phyloP scores from a whole-genome alignment of 139 green algal species.

The Raphidocelis subcapitata region DNA sequence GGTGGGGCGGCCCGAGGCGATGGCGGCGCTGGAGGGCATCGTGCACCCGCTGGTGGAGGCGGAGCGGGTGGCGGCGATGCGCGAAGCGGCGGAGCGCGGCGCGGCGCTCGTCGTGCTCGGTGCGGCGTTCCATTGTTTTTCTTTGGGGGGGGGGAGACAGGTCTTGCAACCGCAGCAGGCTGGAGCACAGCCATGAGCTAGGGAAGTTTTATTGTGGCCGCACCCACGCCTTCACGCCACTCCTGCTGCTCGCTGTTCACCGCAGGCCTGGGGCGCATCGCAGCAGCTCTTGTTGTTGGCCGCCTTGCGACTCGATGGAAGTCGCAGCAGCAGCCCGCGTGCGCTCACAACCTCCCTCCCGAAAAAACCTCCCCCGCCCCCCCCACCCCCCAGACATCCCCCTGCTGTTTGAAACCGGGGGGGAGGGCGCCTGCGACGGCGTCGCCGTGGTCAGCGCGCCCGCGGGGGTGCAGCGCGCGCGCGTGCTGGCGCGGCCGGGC shows the following conservation, averaged over 20 bases:
- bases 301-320: too few relatives aligned
- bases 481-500: constrained; percentile 73
- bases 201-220: too few relatives aligned
- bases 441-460: constrained; percentile 71
- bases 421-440: constrained; percentile 50
- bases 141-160: too few relatives aligned
- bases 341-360: background rate
- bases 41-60: constrained; percentile 81
- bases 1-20: constrained; percentile 45
- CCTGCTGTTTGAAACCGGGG: constrained; percentile 79
- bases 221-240: too few relatives aligned
- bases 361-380: background rate
- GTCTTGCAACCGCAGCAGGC: too few relatives aligned
- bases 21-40: constrained; percentile 68
- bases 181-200: too few relatives aligned
- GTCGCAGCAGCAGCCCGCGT: too few relatives aligned
- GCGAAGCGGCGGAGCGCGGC: constrained; percentile 3
- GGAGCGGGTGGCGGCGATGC: constrained; percentile 44
- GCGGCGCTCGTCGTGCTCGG: background rate
- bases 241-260: too few relatives aligned
- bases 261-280: too few relatives aligned
- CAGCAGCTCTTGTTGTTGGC: too few relatives aligned
- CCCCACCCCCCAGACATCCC: constrained; percentile 62
- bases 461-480: constrained; percentile 53
- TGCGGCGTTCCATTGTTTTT: too few relatives aligned